Evolutionary conservation across 2,329 filamentous ascomycete genomes (phyloP), one percentile per base, ranked within the genome.

Genomic region (Xylaria sp.): DNA sequence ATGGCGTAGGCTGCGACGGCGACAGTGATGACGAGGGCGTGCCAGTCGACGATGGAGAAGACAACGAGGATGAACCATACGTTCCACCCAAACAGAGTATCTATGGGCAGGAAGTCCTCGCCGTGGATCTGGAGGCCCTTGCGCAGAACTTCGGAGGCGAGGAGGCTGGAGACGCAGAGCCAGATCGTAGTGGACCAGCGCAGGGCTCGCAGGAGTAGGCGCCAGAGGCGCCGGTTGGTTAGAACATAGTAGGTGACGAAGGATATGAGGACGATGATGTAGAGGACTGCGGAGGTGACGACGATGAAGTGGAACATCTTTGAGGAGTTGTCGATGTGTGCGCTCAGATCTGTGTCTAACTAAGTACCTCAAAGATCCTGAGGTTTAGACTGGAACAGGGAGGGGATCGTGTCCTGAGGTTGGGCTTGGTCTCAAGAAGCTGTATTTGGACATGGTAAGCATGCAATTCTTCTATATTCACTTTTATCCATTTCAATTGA

Each of bases 181-280:
- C 72, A 77, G 34, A 75, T 54, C 5, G 65, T 69, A 1, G 46
- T 50, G 1, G 73, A 71, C 75, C 73, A 76, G 44, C 75, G 76
- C 18, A 73, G 44, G 10, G 75, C 58, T 8, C 34, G 56, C 23
- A 77, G 50, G 2, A 77, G 70, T 1, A 76, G 70, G 0, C 66
- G 68, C n/a, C 63, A 63, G 2, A 75, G 69, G 1, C 66, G 68
- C n/a, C 60, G 61, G 58, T 77, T 62, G 25, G 44, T 67, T 25
- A 73, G 25, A 6, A 28, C 28, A 28, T 28, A 28, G 28, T 4
- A 28, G 3, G 5, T 4, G 25, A 77, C 44, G 72, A 71, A 73
- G 66, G 76, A 58, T 55, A 64, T 48, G 13, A 78, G 70, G 25
- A 74, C 74, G 15, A 39, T 2, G 34, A 60, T 71, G 75, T 75